Evolutionary conservation across 768 basidiomycete species (phyloP).

Genomic region (Lactifluus volemus): DNA sequence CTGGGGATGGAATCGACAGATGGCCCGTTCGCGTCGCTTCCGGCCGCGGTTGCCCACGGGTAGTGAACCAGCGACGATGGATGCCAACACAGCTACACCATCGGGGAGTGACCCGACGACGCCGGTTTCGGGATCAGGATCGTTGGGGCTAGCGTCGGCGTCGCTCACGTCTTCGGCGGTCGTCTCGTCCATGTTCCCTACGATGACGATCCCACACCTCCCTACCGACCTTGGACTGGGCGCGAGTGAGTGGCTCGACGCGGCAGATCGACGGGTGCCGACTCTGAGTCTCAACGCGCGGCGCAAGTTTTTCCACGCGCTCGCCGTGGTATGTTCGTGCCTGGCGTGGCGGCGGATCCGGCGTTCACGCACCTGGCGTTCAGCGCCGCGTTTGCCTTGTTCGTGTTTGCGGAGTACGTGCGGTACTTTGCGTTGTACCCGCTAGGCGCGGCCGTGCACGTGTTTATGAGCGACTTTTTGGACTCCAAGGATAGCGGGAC

Average conservation of each 20-base stretch:
- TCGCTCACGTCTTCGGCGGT: conserved; percentile 9
- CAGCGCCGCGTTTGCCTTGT: conserved; percentile 88
- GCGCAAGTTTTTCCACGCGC: conserved; percentile 93
- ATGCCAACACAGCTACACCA: not conserved
- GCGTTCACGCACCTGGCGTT: conserved; percentile 95
- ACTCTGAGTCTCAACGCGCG: conserved; percentile 86
- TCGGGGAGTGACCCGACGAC: conserved; percentile 10
- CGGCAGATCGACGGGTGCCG: conserved; percentile 84
- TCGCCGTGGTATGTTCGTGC: conserved; percentile 97
- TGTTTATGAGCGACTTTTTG: conserved; percentile 97
- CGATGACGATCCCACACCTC: conserved; percentile 41
- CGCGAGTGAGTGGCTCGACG: conserved; percentile 60
- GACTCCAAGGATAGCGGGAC: conserved; percentile 93
- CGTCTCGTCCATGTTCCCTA: conserved; percentile 17
- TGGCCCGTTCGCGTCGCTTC: conserved; percentile 67
- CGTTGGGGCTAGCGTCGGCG: not conserved
- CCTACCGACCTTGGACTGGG: conserved; percentile 36
- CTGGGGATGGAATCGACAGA: conserved; percentile 89
- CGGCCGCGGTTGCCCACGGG: conserved; percentile 33
- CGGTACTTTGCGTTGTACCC: conserved; percentile 99
- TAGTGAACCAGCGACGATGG: not conserved
- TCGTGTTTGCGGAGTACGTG: conserved; percentile 94
- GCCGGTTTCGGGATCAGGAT: conserved; percentile 6
- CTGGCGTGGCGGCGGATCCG: conserved; percentile 88
- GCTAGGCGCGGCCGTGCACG: conserved; percentile 83